A percentile compares a stretch with the other conserved stretches of the same genome.
Evolutionary conservation across 306 rosid genomes (phyloP).

Genomic region (Pterocarpus macrocarpus): DNA sequence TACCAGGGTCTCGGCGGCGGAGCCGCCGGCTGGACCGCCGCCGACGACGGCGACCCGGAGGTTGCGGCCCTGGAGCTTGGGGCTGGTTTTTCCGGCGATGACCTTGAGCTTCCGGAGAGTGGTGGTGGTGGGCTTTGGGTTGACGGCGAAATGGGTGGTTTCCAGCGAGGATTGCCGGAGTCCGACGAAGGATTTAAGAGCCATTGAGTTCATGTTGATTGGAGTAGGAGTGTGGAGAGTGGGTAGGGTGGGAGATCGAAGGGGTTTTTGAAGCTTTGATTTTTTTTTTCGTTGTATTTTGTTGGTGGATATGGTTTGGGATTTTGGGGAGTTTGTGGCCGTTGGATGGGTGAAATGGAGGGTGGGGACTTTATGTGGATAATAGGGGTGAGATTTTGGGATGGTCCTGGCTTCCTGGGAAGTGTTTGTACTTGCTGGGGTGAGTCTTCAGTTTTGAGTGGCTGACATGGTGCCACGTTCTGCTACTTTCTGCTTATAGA

Average conservation of each 20-base stretch:
- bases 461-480: slow-evolving; percentile 62
- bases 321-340: slow-evolving; percentile 40
- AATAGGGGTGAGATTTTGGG: slow-evolving; percentile 54
- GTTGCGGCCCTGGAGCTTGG: slow-evolving; percentile 72
- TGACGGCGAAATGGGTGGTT: slow-evolving; percentile 53
- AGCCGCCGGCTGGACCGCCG: slow-evolving; percentile 88
- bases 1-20: slow-evolving; percentile 85
- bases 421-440: neutral
- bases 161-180: slow-evolving; percentile 85
- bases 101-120: slow-evolving; percentile 54
- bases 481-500: neutral
- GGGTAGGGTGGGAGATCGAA: neutral
- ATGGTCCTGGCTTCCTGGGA: neutral
- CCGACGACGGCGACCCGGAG: slow-evolving; percentile 93
- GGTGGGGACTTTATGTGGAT: slow-evolving; percentile 64
- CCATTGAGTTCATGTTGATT: slow-evolving; percentile 72
- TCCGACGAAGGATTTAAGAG: slow-evolving; percentile 86
- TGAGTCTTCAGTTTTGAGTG: slow-evolving; percentile 13
- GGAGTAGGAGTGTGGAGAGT: neutral
- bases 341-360: slow-evolving; percentile 57
- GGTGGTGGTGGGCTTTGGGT: slow-evolving; percentile 30
- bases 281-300: neutral
- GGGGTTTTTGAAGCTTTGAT: neutral
- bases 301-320: slow-evolving; percentile 73
- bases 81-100: slow-evolving; percentile 70